These are phyloP conservation scores for Pythium vanterpoolii DNA, from an alignment of 352 stramenopile species.

Conservation along the genomic window DNA sequence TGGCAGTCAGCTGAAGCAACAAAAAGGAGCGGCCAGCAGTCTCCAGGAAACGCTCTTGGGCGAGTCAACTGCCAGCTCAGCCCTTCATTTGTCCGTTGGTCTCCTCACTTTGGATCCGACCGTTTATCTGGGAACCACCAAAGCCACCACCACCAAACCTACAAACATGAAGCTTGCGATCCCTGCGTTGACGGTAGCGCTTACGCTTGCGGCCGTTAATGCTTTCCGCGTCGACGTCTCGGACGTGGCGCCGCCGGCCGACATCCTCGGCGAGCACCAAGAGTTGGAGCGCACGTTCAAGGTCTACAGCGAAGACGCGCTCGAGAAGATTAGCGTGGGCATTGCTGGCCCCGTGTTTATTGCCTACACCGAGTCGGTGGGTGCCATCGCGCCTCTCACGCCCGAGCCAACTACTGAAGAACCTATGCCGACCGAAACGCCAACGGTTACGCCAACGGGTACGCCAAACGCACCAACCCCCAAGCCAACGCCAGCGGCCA, in stretches of 20 bases:
- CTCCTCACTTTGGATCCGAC: no score
- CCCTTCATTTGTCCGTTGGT: no score
- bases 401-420: conserved; percentile 6
- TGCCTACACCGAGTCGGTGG: background rate
- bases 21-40: background rate
- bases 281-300: conserved; percentile 20
- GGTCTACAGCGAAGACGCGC: conserved; percentile 23
- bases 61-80: no score
- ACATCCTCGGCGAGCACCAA: conserved; percentile 27
- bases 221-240: conserved; percentile 20
- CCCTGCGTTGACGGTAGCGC: conserved; percentile 6
- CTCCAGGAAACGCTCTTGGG: conserved; percentile 1
- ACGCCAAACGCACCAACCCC: background rate
- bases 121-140: conserved; percentile 2
- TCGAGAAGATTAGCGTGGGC: conserved; percentile 24
- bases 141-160: background rate
- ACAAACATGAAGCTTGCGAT: conserved; percentile 20
- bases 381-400: background rate
- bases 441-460: conserved; percentile 7
- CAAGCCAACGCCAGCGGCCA: background rate
- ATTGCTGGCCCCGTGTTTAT: conserved; percentile 21
- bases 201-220: conserved; percentile 2
- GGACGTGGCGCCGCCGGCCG: conserved; percentile 19
- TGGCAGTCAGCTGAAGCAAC: conserved; percentile 13
- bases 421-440: background rate